phyloP scores from a whole-genome alignment of 2,329 filamentous ascomycete species.

The Nemania abortiva region DNA sequence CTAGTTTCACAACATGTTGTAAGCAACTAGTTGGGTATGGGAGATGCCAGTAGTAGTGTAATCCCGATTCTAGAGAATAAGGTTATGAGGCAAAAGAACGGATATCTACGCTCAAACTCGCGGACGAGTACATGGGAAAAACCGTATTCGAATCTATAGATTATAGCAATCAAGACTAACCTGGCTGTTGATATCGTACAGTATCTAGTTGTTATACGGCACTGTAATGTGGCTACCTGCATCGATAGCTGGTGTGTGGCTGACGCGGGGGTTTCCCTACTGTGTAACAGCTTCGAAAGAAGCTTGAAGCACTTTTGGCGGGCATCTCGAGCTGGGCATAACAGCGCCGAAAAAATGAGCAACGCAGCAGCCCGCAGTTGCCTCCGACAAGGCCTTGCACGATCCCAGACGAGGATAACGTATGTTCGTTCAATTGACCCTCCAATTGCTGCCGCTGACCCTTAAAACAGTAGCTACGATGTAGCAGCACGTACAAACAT shows the following conservation, averaged over 20 bases:
- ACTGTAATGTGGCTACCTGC: not conserved
- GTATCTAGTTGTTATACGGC: not conserved
- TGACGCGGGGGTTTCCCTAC: not conserved
- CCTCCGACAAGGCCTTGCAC: constrained; percentile 37
- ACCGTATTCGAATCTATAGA: no score
- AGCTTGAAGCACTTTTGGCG: constrained; percentile 9
- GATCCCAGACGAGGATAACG: constrained; percentile 36
- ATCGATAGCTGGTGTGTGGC: not conserved
- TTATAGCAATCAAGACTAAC: no score
- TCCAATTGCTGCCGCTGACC: constrained; percentile 16
- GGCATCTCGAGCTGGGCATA: not conserved
- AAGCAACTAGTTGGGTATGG: no score
- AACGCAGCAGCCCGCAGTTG: constrained; percentile 38
- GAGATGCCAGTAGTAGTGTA: no score
- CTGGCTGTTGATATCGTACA: not conserved
- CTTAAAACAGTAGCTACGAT: constrained; percentile 30
- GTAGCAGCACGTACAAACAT: constrained; percentile 34
- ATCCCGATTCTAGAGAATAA: no score
- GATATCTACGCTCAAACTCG: no score
- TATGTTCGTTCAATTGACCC: constrained; percentile 41
- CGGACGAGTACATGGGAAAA: no score
- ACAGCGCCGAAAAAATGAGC: constrained; percentile 39
- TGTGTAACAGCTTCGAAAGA: constrained; percentile 7
- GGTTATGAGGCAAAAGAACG: no score
- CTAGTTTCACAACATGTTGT: no score